Evolutionary conservation across 495 filamentous ascomycete species (phyloP), one percentile per base, ranked within the genome.

Genomic region (Oleoguttula mirabilis): DNA sequence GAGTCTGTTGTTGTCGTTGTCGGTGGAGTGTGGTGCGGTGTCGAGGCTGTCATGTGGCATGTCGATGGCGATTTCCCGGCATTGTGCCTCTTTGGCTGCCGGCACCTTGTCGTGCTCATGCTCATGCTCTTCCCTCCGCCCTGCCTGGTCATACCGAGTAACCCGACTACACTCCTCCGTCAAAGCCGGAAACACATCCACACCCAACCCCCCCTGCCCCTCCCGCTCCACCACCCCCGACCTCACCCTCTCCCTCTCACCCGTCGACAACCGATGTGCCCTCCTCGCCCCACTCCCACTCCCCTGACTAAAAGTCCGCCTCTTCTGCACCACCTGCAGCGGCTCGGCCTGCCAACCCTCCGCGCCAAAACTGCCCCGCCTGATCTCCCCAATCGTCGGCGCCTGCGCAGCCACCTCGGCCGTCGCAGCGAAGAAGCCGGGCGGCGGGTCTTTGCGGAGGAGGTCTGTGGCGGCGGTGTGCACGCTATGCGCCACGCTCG

Each of bases 351-450:
- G 56, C 66, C 66, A 67, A 19, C 66, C 66, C 19, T 54, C 31
- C 20, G 54, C 21, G 10, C 52, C 55, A 47, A 65, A 67, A 15
- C 56, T 58, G 16, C 63, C 64, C 34, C 50, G 52, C 22, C 67
- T 52, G 23, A 70, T 67, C 22, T 70, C 65, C 15, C 44, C 39
- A 6, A 65, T 46, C 12, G 63, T 59, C 7, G 67, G 67, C 31
- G 66, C 64, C 49, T 63, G 61, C 2, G 62, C 49, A 15, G 58
- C 58, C 6, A 45, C 56, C 10, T 43, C 54, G 12, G 65, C 67
- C 1, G 69, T 72, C 7, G 71, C 71, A 28, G 71, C 64, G 58
- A 66, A 70, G 58, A 75, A 68, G 20, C 71, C 70, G 16, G 62
- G 57, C 6, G 69, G 73, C 8, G 66, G 64, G 27, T 57, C 60